Conservation (phyloP, 768 basidiomycete species). For the Albatrellus ellisii region DNA sequence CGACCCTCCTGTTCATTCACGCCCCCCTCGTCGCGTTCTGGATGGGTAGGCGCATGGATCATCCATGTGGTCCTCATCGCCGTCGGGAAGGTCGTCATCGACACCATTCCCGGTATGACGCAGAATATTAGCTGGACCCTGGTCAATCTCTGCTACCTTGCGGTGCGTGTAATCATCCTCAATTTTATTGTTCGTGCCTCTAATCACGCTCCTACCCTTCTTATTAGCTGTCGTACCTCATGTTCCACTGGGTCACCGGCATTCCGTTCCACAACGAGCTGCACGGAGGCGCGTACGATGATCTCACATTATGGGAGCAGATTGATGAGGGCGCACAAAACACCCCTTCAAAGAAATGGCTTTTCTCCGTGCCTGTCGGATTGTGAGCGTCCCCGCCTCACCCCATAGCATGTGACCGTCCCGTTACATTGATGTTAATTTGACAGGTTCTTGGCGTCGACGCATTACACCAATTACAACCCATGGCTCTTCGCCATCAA, state of each 20-base stretch:
- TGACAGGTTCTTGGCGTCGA: constrained; percentile 84
- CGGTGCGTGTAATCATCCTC: constrained; percentile 40
- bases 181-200: not conserved
- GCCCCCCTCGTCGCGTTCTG: not conserved
- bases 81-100: constrained; percentile 82
- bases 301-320: constrained; percentile 98
- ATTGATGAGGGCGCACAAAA: constrained; percentile 98
- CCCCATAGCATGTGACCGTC: no score
- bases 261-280: constrained; percentile 86
- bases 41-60: constrained; percentile 81
- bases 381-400: constrained; percentile 58
- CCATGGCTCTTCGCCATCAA: constrained; percentile 91
- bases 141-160: constrained; percentile 82
- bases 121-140: constrained; percentile 94
- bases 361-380: constrained; percentile 76
- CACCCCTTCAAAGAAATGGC: constrained; percentile 97
- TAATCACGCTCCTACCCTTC: not conserved
- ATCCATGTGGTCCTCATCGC: constrained; percentile 93
- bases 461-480: constrained; percentile 96
- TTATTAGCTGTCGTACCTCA: constrained; percentile 82
- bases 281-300: constrained; percentile 91
- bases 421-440: no score
- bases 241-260: constrained; percentile 98
- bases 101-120: constrained; percentile 88
- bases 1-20: not conserved